Evolutionary conservation across 2,329 filamentous ascomycete genomes (phyloP).

Genomic region (Thielaviopsis ethacetica): DNA sequence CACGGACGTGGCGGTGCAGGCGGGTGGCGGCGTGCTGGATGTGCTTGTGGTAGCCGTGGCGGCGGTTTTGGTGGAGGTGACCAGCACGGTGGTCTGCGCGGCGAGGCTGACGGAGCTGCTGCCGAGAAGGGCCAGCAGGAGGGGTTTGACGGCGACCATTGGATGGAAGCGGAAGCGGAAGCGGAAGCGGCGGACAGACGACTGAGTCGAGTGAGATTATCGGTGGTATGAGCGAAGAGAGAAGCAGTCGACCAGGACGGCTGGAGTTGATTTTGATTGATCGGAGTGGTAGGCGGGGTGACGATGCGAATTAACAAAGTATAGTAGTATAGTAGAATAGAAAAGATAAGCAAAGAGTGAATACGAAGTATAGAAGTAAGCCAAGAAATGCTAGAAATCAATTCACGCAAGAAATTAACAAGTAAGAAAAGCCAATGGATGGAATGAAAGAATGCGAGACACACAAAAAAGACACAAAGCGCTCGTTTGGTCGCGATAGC

Average conservation of each 20-base stretch:
- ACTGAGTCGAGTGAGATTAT: too few species aligned
- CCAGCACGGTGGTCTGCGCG: conserved; percentile 14
- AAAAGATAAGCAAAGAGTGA: not conserved
- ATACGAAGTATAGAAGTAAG: not conserved
- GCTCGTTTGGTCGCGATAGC: too few species aligned
- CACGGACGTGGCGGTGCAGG: conserved; percentile 40
- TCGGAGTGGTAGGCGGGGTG: not conserved
- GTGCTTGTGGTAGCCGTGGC: conserved; percentile 24
- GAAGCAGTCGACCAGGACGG: not conserved
- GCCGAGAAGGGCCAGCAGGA: conserved; percentile 14
- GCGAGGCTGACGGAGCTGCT: conserved; percentile 19
- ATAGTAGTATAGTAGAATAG: not conserved
- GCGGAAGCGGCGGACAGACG: too few species aligned
- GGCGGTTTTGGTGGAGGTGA: conserved; percentile 20
- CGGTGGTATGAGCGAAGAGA: not conserved
- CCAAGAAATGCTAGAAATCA: not conserved
- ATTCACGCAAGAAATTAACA: too few species aligned
- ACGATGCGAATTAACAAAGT: not conserved
- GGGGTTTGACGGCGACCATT: not conserved
- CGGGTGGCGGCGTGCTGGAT: conserved; percentile 15
- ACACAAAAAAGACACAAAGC: too few species aligned
- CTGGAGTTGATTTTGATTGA: too few species aligned
- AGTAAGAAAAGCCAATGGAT: not conserved
- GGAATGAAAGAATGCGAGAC: not conserved
- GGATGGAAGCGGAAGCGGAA: too few species aligned